phyloP scores from a whole-genome alignment of 106 monocot genomes.

The Acanthochlamys bracteata region DNA sequence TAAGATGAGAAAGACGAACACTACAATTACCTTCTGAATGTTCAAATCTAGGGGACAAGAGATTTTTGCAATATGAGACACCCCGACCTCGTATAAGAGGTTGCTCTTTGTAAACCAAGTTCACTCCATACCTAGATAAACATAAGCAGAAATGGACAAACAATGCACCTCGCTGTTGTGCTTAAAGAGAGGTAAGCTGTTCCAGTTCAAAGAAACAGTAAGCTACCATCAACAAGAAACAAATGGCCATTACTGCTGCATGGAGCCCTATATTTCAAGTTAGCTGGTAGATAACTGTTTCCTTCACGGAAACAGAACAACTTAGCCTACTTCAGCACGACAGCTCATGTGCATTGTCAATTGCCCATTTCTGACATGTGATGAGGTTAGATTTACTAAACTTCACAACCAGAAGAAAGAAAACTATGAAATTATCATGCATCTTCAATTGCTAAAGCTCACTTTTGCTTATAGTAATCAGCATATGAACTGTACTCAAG shows the following conservation, averaged over 20 bases:
- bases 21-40: constrained; percentile 70
- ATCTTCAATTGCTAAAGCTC: constrained; percentile 11
- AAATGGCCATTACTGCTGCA: not conserved
- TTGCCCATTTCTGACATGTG: constrained; percentile 20
- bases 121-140: constrained; percentile 79
- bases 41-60: constrained; percentile 94
- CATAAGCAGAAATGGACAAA: constrained; percentile 14
- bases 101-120: constrained; percentile 83
- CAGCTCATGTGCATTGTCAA: constrained; percentile 19
- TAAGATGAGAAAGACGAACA: not conserved
- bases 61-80: constrained; percentile 99
- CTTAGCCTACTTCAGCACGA: constrained; percentile 22
- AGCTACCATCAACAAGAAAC: constrained; percentile 18
- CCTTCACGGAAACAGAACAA: not conserved
- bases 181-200: constrained; percentile 16
- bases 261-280: constrained; percentile 19
- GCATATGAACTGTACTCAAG: constrained; percentile 96
- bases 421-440: not conserved
- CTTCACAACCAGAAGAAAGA: not conserved
- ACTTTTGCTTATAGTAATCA: constrained; percentile 97
- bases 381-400: constrained; percentile 9
- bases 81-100: constrained; percentile 92
- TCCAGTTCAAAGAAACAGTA: constrained; percentile 10
- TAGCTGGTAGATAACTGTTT: constrained; percentile 10
- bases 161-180: constrained; percentile 25